Evolutionary conservation across 2,329 filamentous ascomycete species (phyloP).

Genomic region (Fusarium brevicatenulatum): DNA sequence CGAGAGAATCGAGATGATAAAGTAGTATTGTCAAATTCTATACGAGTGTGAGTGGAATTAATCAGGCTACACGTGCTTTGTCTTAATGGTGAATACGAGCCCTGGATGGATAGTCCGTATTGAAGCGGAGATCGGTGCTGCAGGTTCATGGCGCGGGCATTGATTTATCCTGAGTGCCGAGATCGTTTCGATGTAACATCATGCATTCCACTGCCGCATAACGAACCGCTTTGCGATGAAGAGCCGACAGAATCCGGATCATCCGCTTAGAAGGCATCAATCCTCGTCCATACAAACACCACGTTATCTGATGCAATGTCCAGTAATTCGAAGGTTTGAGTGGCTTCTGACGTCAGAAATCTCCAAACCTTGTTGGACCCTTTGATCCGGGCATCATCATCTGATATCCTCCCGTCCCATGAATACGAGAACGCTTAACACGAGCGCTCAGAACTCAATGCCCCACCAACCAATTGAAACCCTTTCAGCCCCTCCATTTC

Average conservation of each 20-base stretch:
- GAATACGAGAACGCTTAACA: neutral
- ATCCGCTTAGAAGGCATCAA: neutral
- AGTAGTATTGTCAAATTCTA: neutral
- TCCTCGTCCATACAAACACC: too few relatives aligned
- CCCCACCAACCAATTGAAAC: neutral
- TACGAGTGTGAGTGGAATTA: neutral
- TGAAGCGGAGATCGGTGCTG: neutral
- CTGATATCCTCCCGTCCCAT: neutral
- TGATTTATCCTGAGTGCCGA: neutral
- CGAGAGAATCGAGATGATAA: rapidly evolving
- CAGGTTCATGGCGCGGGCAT: neutral
- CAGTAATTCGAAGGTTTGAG: neutral
- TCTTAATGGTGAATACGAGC: rapidly evolving
- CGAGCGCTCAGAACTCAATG: neutral
- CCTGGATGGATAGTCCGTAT: neutral
- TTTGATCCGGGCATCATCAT: neutral
- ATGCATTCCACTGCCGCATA: neutral
- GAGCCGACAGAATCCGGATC: neutral
- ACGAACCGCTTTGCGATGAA: neutral
- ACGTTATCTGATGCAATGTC: rapidly evolving
- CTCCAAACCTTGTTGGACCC: neutral
- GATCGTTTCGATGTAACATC: too few relatives aligned
- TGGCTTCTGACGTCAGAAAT: neutral
- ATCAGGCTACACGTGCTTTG: neutral
- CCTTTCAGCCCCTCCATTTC: neutral